These are phyloP conservation scores for Mallotus japonicus DNA, from an alignment of 441 rosid species.

Conservation along the genomic window DNA sequence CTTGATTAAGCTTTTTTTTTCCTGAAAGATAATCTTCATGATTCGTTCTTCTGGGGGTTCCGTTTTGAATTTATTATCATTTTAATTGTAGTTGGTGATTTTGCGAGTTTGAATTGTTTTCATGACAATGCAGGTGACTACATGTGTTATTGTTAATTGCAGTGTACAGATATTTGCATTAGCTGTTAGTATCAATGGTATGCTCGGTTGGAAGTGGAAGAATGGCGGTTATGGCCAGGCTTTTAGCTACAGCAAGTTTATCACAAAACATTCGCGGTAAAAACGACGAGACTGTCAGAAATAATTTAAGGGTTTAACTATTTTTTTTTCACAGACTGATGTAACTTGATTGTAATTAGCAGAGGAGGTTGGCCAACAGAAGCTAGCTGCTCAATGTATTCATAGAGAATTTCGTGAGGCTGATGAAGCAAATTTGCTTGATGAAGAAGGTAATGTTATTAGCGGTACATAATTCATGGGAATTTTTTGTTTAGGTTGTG, in stretches of 20 bases:
- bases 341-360: not conserved
- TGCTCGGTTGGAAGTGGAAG: slow-evolving; percentile 58
- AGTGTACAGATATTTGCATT: slow-evolving; percentile 22
- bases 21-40: no score
- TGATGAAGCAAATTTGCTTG: slow-evolving; percentile 65
- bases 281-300: not conserved
- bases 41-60: not conserved
- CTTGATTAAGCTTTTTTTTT: not conserved
- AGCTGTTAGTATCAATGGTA: slow-evolving; percentile 40
- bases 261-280: slow-evolving; percentile 38
- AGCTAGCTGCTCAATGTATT: slow-evolving; percentile 39
- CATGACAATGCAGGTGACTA: slow-evolving; percentile 17
- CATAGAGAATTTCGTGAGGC: slow-evolving; percentile 50
- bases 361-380: slow-evolving; percentile 44
- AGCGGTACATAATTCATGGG: not conserved
- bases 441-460: slow-evolving; percentile 54
- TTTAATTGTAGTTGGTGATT: not conserved
- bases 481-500: not conserved
- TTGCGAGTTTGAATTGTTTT: slow-evolving; percentile 4
- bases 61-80: not conserved
- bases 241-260: slow-evolving; percentile 44
- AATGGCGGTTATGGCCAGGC: slow-evolving; percentile 66
- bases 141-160: slow-evolving; percentile 7
- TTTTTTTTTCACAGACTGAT: not conserved
- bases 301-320: no score